These are phyloP conservation scores for Nelumbo lutea DNA, from an alignment of 164 flowering plant genomes.

Conservation along the genomic window DNA sequence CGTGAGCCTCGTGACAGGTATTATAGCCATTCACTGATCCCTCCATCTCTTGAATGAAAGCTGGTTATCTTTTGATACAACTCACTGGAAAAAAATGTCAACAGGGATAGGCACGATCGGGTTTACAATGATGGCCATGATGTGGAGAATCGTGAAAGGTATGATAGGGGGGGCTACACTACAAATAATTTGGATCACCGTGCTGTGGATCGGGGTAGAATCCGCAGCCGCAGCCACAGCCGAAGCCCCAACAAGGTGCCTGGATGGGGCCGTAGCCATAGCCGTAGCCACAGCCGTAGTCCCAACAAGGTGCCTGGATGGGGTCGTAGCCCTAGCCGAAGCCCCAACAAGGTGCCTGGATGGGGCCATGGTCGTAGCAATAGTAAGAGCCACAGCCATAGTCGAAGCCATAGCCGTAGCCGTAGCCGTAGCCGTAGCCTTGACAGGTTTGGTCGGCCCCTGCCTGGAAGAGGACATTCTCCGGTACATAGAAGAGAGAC, in stretches of 20 bases:
- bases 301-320: conserved; percentile 18
- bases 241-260: conserved; percentile 27
- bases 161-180: conserved; percentile 17
- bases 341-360: conserved; percentile 24
- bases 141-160: conserved; percentile 12
- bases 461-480: conserved; percentile 7
- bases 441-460: conserved; percentile 21
- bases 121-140: conserved; percentile 20
- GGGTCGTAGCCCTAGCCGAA: conserved; percentile 25
- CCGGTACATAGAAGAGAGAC: conserved; percentile 13
- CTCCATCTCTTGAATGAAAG: neutral
- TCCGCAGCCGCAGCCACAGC: conserved; percentile 16
- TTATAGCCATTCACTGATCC: neutral
- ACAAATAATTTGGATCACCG: conserved; percentile 4
- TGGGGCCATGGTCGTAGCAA: conserved; percentile 15
- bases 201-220: conserved; percentile 15
- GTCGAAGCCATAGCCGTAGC: conserved; percentile 15
- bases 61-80: neutral
- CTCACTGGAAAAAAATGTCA: neutral
- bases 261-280: conserved; percentile 17
- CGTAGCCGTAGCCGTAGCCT: conserved; percentile 34
- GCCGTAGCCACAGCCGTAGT: conserved; percentile 11
- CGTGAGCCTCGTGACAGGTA: conserved; percentile 45
- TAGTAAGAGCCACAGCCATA: neutral
- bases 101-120: conserved; percentile 24